Base-by-base conservation (phyloP, 768 basidiomycete species). In the Boletellus ananas region DNA sequence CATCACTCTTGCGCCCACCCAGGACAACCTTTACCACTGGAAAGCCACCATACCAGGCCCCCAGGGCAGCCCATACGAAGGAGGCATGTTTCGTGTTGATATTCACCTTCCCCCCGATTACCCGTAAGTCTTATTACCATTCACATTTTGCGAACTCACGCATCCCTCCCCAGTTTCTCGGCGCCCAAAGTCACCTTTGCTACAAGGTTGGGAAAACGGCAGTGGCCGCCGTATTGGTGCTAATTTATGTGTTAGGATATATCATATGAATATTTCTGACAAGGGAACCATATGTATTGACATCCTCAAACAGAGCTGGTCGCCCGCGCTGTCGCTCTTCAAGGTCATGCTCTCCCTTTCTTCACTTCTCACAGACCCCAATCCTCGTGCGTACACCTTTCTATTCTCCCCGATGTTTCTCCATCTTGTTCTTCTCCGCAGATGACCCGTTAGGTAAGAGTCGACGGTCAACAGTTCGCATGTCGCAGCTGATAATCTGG, bases 291-390 rank as follows among this genome's bases (percentile, higher is more conserved):
- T 91, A 46, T 92, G 89, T 62, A 88, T 93, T 57, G 89, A 96
- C 70, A 91, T 95, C 44, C 79, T 97, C 51, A 96, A 97, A 72
- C 79, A 83, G 61, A 88, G 90, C 60, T 97, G 94, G 94, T 94
- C 90, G 1, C 94, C 94, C 7, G 94, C 94, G 2, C 70, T 97
- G 18, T 94, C 92, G 3, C 74, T 97, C 42, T 94, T 90, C 77
- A 96, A 97, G 74, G 89, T 95, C 61, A 85, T 97, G 69, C 80
- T 97, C 17, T 94, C 92, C 23, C 78, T 97, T 4, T 94, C 92
- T 0, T 94, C 92, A 0, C 80, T 97, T 11, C 75, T 97, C 43
- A 94, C 92, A 11, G 94, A 96, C 58, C 94, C 94, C 0, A 97
- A 97, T 72, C 94, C 94, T 1, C 79, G 91, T 92, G 64, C 52